These are phyloP conservation scores for Nadsonia fulvescens DNA, from an alignment of 805 yeast species.

Conservation along the genomic window DNA sequence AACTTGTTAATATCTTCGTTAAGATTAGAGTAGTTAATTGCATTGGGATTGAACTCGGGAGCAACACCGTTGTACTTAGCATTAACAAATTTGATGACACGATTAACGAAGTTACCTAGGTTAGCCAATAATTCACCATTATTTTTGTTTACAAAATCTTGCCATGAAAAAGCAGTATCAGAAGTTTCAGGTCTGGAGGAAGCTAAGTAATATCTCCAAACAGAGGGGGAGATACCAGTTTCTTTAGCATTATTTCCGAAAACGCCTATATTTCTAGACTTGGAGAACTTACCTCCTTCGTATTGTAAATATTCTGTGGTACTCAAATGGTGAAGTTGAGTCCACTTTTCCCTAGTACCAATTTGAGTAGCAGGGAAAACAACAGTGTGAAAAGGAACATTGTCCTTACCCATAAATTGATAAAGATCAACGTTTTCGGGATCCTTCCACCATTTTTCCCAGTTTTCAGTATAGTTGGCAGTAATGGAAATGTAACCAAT, in stretches of 20 bases:
- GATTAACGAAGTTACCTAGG: slow-evolving; percentile 90
- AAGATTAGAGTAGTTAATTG: slow-evolving; percentile 22
- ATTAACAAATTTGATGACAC: slow-evolving; percentile 74
- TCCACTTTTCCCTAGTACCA: slow-evolving; percentile 83
- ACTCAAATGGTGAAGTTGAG: slow-evolving; percentile 72
- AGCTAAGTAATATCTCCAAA: slow-evolving; percentile 94
- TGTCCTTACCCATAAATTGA: slow-evolving; percentile 99
- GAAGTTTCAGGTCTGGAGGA: slow-evolving; percentile 87
- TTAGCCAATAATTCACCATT: slow-evolving; percentile 89
- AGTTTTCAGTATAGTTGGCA: slow-evolving; percentile 66
- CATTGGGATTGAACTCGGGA: slow-evolving; percentile 39
- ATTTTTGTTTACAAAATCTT: slow-evolving; percentile 83
- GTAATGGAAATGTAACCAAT: slow-evolving; percentile 95
- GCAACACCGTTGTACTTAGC: slow-evolving; percentile 87
- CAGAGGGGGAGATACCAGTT: slow-evolving; percentile 77
- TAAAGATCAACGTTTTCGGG: slow-evolving; percentile 78
- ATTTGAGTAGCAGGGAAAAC: slow-evolving; percentile 88
- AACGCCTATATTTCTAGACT: slow-evolving; percentile 95
- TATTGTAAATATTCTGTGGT: slow-evolving; percentile 95
- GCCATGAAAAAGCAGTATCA: slow-evolving; percentile 96
- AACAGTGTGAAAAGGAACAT: slow-evolving; percentile 96
- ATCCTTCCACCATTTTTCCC: slow-evolving; percentile 89
- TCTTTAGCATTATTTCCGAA: slow-evolving; percentile 96
- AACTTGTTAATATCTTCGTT: slow-evolving; percentile 44
- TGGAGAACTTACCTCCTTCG: slow-evolving; percentile 96